phyloP scores from a whole-genome alignment of 1,284 basidiomycete genomes.

The Agaricales sp. region DNA sequence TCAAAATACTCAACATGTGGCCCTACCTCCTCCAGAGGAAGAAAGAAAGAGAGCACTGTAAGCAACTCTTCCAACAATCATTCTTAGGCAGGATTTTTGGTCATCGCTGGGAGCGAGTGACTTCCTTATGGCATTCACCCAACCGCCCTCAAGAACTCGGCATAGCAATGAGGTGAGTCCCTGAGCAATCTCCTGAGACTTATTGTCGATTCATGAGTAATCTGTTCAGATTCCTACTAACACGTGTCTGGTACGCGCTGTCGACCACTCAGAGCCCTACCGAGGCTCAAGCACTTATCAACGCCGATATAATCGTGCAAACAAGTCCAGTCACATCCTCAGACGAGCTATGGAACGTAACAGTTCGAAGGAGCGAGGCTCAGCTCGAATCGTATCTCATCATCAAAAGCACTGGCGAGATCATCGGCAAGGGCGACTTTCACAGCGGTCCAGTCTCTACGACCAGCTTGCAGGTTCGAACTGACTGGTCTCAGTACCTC shows the following conservation, averaged over 20 bases:
- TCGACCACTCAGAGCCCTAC: conserved; percentile 14
- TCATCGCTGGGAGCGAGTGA: conserved; percentile 16
- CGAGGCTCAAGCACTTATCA: conserved; percentile 22
- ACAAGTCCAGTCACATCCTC: conserved; percentile 41
- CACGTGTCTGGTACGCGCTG: conserved; percentile 30
- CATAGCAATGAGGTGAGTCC: conserved; percentile 44
- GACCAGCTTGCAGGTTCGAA: conserved; percentile 30
- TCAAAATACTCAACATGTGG: conserved; percentile 52
- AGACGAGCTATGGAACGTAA: conserved; percentile 50
- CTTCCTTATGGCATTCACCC: conserved; percentile 51
- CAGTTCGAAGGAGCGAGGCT: conserved; percentile 19
- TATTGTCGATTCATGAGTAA: too few relatives aligned
- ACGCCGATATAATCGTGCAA: conserved; percentile 29
- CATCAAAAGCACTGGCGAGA: conserved; percentile 60
- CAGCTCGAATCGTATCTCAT: conserved; percentile 34
- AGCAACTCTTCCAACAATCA: conserved; percentile 29
- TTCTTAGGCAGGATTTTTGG: conserved; percentile 34
- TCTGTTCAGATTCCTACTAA: conserved; percentile 47
- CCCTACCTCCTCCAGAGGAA: conserved; percentile 49
- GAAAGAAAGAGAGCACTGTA: conserved; percentile 28
- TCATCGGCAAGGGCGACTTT: conserved; percentile 36
- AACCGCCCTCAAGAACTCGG: conserved; percentile 44
- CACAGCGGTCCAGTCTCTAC: conserved; percentile 48
- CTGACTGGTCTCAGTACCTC: background rate
- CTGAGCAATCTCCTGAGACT: too few relatives aligned